phyloP scores from a whole-genome alignment of 2,329 filamentous ascomycete species.

The Fusarium anguioides region DNA sequence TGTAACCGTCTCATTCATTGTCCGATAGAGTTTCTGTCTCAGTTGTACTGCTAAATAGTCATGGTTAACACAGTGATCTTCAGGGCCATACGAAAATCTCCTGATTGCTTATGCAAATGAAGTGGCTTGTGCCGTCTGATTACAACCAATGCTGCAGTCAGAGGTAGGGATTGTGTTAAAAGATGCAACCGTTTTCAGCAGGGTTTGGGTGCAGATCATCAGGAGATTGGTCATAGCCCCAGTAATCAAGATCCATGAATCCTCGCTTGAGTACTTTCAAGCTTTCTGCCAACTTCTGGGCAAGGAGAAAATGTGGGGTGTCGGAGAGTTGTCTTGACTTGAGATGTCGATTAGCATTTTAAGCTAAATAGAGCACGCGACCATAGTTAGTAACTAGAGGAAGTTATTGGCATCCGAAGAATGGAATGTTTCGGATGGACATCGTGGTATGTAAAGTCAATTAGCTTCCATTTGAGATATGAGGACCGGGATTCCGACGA shows the following conservation, averaged over 20 bases:
- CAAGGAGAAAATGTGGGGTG: background rate
- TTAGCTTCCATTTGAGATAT: too few species aligned
- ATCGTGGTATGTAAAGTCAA: too few species aligned
- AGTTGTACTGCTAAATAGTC: too few species aligned
- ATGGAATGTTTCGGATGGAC: too few species aligned
- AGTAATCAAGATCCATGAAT: background rate
- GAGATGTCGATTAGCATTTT: background rate
- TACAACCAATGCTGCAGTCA: background rate
- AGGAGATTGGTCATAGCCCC: background rate
- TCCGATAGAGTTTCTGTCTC: background rate
- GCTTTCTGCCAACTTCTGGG: background rate
- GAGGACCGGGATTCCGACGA: too few species aligned
- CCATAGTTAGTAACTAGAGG: too few species aligned
- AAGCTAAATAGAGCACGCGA: background rate
- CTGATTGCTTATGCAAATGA: background rate
- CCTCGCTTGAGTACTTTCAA: background rate
- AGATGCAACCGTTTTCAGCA: background rate
- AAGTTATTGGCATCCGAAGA: too few species aligned
- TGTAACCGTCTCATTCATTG: background rate
- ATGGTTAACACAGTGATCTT: background rate
- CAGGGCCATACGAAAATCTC: background rate
- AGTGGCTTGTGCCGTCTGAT: background rate
- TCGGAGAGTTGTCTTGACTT: background rate
- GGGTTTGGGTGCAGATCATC: background rate
- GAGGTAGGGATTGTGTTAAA: background rate